Conservation (phyloP, 495 filamentous ascomycete species). For the Copromyces sp. region DNA sequence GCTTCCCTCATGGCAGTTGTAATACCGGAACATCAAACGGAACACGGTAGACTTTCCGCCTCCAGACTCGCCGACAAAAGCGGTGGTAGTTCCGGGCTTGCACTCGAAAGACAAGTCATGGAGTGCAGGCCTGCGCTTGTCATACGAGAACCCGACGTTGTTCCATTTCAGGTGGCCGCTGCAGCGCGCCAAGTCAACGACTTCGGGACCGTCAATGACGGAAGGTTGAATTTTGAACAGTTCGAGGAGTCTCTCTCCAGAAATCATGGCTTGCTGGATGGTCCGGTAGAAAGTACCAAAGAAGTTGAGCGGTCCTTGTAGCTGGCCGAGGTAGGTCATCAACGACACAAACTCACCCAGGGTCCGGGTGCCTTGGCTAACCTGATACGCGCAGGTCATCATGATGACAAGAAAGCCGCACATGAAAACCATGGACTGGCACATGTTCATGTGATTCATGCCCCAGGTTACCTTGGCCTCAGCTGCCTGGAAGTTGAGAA, state of each 20-base stretch:
- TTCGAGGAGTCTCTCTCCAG: slow-evolving; percentile 88
- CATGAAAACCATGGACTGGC: slow-evolving; percentile 90
- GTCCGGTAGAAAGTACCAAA: slow-evolving; percentile 97
- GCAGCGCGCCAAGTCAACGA: slow-evolving; percentile 47
- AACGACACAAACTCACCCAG: slow-evolving; percentile 75
- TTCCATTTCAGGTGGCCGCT: slow-evolving; percentile 76
- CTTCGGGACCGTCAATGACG: slow-evolving; percentile 56
- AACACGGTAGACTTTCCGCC: slow-evolving; percentile 98
- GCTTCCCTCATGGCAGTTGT: slow-evolving; percentile 66
- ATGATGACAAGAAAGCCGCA: slow-evolving; percentile 73
- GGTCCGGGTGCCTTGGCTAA: slow-evolving; percentile 56
- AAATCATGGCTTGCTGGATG: slow-evolving; percentile 94
- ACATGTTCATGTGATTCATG: slow-evolving; percentile 86
- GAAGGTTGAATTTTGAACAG: slow-evolving; percentile 84
- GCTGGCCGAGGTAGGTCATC: slow-evolving; percentile 82
- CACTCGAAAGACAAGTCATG: slow-evolving; percentile 73
- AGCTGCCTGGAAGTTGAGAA: slow-evolving; percentile 70
- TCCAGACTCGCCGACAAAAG: slow-evolving; percentile 90
- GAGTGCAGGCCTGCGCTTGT: slow-evolving; percentile 75
- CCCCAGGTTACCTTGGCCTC: slow-evolving; percentile 85
- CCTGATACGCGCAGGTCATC: slow-evolving; percentile 64
- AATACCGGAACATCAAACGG: slow-evolving; percentile 89
- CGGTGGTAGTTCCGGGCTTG: slow-evolving; percentile 83
- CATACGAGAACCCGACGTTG: slow-evolving; percentile 85
- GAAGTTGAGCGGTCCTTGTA: slow-evolving; percentile 90